phyloP scores from a whole-genome alignment of 768 basidiomycete genomes.

The Suillus occidentalis region DNA sequence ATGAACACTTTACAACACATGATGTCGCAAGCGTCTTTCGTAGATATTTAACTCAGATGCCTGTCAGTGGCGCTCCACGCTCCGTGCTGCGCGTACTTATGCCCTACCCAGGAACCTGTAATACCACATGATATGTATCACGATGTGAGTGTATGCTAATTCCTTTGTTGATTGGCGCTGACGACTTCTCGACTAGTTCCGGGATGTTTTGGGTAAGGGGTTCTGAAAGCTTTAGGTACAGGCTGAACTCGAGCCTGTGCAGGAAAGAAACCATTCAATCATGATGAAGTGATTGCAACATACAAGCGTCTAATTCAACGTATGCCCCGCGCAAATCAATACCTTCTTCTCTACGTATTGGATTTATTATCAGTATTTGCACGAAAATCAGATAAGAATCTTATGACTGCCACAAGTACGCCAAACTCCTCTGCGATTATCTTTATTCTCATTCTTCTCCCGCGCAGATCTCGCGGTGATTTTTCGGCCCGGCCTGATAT shows the following conservation, averaged over 20 bases:
- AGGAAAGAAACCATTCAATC: constrained; percentile 70
- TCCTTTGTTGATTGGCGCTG: constrained; percentile 14
- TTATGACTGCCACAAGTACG: constrained; percentile 94
- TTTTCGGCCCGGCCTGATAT: constrained; percentile 93
- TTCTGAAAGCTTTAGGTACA: background rate
- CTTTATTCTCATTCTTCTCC: constrained; percentile 1
- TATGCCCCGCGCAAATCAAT: constrained; percentile 89
- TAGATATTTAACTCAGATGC: constrained; percentile 94
- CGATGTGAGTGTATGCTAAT: constrained; percentile 52
- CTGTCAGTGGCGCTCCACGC: constrained; percentile 54
- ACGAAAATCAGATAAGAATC: constrained; percentile 84
- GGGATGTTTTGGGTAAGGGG: constrained; percentile 68
- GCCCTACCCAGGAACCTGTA: constrained; percentile 74
- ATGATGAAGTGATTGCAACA: constrained; percentile 69
- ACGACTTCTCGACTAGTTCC: constrained; percentile 52
- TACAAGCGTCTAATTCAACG: constrained; percentile 84
- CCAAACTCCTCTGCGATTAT: constrained; percentile 18
- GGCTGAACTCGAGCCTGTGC: constrained; percentile 10
- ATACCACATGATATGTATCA: constrained; percentile 91
- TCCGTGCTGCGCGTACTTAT: constrained; percentile 11
- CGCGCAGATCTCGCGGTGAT: constrained; percentile 88
- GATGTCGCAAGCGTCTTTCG: constrained; percentile 97
- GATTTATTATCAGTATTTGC: constrained; percentile 96
- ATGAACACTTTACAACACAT: constrained; percentile 85
- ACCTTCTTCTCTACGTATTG: constrained; percentile 94